These are phyloP conservation scores for Quercus ilex DNA, from an alignment of 306 rosid genomes.

Conservation along the genomic window DNA sequence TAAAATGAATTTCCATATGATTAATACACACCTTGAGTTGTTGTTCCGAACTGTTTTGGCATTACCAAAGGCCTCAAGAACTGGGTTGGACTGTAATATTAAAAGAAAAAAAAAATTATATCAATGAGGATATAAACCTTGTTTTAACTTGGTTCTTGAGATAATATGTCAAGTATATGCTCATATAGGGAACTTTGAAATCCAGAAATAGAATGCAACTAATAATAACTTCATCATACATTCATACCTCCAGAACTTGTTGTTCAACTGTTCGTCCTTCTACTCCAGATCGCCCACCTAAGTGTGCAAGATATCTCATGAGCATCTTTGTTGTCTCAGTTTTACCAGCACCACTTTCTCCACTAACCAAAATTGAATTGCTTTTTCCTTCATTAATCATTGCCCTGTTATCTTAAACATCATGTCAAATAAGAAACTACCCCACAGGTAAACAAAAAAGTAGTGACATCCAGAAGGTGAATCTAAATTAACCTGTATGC, in stretches of 20 bases:
- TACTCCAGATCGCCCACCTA: conserved; percentile 98
- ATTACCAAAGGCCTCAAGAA: conserved; percentile 98
- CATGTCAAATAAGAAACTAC: conserved; percentile 13
- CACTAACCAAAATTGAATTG: conserved; percentile 97
- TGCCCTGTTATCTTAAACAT: conserved; percentile 47
- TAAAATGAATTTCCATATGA: not conserved
- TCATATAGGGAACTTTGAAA: not conserved
- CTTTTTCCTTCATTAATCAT: conserved; percentile 98
- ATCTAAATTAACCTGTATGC: conserved; percentile 72
- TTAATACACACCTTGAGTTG: conserved; percentile 80
- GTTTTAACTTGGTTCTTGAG: no score
- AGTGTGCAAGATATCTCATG: conserved; percentile 95
- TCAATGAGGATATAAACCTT: not conserved
- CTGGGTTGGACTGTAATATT: conserved; percentile 87
- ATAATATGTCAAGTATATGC: no score
- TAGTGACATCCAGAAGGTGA: conserved; percentile 2
- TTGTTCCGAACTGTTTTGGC: conserved; percentile 96
- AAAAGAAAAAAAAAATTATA: conserved; percentile 6
- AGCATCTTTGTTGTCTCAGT: conserved; percentile 99
- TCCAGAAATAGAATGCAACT: conserved; percentile 3
- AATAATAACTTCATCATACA: conserved; percentile 41
- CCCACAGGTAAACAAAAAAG: not conserved
- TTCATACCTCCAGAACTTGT: conserved; percentile 95
- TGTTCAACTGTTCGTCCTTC: conserved; percentile 99
- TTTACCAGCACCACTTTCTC: conserved; percentile 99